Evolutionary conservation across 306 rosid species (phyloP).

Genomic region (Canavalia gladiata): DNA sequence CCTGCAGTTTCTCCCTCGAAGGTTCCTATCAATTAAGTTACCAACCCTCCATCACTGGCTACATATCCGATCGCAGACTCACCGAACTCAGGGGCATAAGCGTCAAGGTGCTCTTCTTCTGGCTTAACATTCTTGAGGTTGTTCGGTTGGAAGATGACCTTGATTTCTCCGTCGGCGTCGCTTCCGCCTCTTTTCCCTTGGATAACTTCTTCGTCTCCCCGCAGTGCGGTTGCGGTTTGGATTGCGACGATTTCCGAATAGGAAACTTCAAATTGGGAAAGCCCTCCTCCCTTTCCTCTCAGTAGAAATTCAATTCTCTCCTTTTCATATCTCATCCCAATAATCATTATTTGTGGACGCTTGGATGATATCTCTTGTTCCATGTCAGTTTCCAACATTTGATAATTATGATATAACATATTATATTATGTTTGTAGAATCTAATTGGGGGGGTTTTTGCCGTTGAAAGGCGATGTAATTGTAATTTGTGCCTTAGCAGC

Average conservation of each 20-base stretch:
- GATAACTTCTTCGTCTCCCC: constrained; percentile 81
- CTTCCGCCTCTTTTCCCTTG: constrained; percentile 74
- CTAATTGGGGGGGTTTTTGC: not conserved
- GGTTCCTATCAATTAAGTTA: constrained; percentile 77
- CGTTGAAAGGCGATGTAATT: not conserved
- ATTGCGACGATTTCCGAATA: constrained; percentile 57
- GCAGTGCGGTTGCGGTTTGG: constrained; percentile 79
- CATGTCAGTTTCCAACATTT: not conserved
- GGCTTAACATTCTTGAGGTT: constrained; percentile 86
- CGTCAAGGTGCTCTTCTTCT: constrained; percentile 79
- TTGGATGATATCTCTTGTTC: not conserved
- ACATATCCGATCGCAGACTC: constrained; percentile 61
- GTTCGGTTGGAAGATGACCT: constrained; percentile 63
- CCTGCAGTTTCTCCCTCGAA: constrained; percentile 79
- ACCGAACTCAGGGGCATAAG: constrained; percentile 69
- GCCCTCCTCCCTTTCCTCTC: constrained; percentile 63
- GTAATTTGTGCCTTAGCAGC: not conserved
- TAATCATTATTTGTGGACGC: not conserved
- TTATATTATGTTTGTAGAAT: too few relatives aligned
- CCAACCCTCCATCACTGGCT: constrained; percentile 72
- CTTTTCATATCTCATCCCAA: not conserved
- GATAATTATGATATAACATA: too few relatives aligned
- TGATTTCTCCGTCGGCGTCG: constrained; percentile 79
- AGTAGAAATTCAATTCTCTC: not conserved
- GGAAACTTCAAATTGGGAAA: constrained; percentile 60